These are phyloP conservation scores for Gossypium herbaceum DNA, from an alignment of 345 rosid genomes.

Conservation along the genomic window DNA sequence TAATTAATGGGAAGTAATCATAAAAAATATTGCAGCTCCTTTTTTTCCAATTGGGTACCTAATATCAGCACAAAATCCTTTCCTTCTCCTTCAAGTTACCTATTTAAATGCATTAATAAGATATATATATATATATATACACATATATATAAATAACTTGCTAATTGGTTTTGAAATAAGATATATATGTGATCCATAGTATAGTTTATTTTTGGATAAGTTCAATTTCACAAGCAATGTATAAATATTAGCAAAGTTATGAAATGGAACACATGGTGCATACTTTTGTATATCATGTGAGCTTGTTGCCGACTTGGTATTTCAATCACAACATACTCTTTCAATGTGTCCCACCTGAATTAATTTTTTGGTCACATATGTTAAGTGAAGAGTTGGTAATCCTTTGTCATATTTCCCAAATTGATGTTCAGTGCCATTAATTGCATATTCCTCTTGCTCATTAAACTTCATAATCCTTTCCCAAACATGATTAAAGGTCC, in stretches of 20 bases:
- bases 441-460: background rate
- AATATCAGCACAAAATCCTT: background rate
- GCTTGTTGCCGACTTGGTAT: conserved; percentile 5
- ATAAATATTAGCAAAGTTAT: background rate
- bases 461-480: background rate
- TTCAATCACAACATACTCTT: conserved; percentile 5
- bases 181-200: background rate
- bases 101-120: background rate
- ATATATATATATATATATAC: too few species aligned
- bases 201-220: background rate
- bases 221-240: background rate
- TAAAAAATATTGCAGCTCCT: background rate
- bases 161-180: background rate
- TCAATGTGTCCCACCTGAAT: conserved; percentile 7
- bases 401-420: background rate
- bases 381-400: background rate
- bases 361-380: background rate
- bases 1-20: background rate
- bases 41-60: background rate
- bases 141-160: background rate
- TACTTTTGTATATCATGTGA: background rate
- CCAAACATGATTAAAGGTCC: background rate
- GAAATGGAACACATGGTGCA: background rate
- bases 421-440: background rate
- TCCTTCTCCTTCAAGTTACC: background rate